Conservation (phyloP, 23 red algal genomes). For the Gracilariopsis chorda region DNA sequence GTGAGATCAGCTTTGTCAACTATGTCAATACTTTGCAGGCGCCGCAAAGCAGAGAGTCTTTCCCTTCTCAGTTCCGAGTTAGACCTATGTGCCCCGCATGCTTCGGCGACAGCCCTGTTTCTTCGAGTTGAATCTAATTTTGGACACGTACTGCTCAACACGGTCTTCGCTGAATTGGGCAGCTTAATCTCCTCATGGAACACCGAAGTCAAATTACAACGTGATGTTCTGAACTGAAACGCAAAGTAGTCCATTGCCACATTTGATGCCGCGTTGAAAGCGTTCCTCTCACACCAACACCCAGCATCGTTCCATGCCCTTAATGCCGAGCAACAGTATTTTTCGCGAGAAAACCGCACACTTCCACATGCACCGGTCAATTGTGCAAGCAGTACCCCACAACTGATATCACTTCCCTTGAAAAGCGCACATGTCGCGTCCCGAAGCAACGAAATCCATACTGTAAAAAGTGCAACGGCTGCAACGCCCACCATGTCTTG, state of each 20-base stretch:
- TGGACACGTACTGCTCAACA: background rate
- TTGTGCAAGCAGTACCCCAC: background rate
- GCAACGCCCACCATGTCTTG: too few species aligned
- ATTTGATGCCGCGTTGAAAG: background rate
- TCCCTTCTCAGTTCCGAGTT: background rate
- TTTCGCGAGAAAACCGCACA: background rate
- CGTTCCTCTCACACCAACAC: constrained; percentile 48
- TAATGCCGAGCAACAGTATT: background rate
- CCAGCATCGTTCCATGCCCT: background rate
- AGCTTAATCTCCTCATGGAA: background rate
- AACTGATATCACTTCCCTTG: background rate
- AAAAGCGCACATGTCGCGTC: too few species aligned
- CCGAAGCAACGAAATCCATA: too few species aligned
- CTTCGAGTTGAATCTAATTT: background rate
- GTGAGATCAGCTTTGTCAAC: background rate
- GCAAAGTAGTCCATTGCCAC: constrained; percentile 19
- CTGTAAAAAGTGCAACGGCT: too few species aligned
- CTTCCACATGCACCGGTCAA: background rate
- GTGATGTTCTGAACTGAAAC: constrained; percentile 7
- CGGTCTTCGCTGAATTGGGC: background rate
- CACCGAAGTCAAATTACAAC: constrained; percentile 1
- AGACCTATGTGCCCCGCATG: background rate
- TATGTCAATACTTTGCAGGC: background rate
- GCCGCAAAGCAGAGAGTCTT: background rate
- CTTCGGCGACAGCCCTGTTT: background rate